Base-by-base conservation (phyloP, 2,329 filamentous ascomycete species). In the Sphaerulina musiva region DNA sequence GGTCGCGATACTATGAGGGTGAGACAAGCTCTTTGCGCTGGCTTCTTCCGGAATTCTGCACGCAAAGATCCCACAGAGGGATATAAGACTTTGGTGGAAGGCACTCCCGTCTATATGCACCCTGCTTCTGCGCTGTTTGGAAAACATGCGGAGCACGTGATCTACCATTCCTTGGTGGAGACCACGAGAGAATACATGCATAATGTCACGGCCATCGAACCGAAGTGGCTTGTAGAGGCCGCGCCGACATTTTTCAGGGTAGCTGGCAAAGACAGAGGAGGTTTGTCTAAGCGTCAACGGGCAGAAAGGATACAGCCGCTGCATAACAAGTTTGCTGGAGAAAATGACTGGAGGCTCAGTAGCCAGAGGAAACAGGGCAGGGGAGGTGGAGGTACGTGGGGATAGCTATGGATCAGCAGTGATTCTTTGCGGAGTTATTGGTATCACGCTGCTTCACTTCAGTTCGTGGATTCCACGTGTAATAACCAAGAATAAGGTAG, bases 231-330 rank as follows among this genome's bases (percentile, higher is more conserved):
- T 20, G 90, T 97, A 1, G 91, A 96, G 66, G 92, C 91, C 10
- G 93, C 95, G n/a, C 93, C 95, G 8, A 96, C 90, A 0, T 98
- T 97, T 76, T 98, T 97, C 83, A 95, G 95, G 79, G 89, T 97
- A 4, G 92, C 93, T 14, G 84, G 88, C 0, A 92, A 86, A 36
- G 89, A 96, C 68, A 79, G 82, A 53, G 55, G 53, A 34, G 57
- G 54, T 1, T 73, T 98, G 66, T 92, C 86, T 60, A 96, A 95
- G 79, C 77, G 93, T 66, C 93, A 95, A 81, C 86, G 89, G 77
- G 89, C 89, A 0, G 93, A 98, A 78, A 80, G 92, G 53, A 97
- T 98, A 52, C 89, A 95, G 76, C 93, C 93, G 42, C 72, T 98
- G 73, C 90, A 96, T 70, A 96, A 96, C 70, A 87, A 91, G 69